Evolutionary conservation across 2,329 filamentous ascomycete genomes (phyloP), one percentile per base, ranked within the genome.

Genomic region (Didymella pinodella): DNA sequence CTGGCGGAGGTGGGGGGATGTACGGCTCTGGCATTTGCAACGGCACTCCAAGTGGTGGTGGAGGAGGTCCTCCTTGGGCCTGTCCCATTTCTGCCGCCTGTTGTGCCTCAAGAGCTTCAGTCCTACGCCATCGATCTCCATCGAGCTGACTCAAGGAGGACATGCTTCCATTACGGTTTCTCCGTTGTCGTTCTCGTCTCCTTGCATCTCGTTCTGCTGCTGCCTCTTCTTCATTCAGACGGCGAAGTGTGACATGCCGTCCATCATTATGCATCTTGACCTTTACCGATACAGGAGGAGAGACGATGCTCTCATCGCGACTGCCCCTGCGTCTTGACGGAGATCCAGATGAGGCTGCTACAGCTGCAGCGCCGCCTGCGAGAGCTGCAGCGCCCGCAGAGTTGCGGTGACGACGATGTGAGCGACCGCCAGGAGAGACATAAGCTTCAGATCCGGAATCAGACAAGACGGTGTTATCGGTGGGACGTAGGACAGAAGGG

Each of bases 261-360:
- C 86, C 86, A 63, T 88, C 85, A 57, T 84, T 83, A 73, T 88
- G 86, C 82, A 88, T 86, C 69, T 87, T 87, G 41, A 89, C 82
- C 71, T 88, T 87, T 54, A 89, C 82, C 29, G 84, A 86, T 46
- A 88, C 85, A 2, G 86, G 85, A n/a, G 85, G 85, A 0, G 84
- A 86, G 25, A 79, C 80, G 29, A 82, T 75, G 60, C 80, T 80
- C 45, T 79, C 79, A 44, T 81, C 78, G 53, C 62, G 64, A 52
- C 74, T 75, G 58, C 67, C 69, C 51, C 75, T 69, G 46, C 69
- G 67, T 52, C 64, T 71, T n/a, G 70, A 71, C 12, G 70, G 66
- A 16, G 75, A 72, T 10, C 68, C 70, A 22, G 61, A 67, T 18
- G 72, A 65, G 51, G 66, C 62, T 48, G 69, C 70, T 11, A 64